These are phyloP conservation scores for Coccinonectria pachysandricola DNA, from an alignment of 2,329 filamentous ascomycete genomes.

Conservation along the genomic window DNA sequence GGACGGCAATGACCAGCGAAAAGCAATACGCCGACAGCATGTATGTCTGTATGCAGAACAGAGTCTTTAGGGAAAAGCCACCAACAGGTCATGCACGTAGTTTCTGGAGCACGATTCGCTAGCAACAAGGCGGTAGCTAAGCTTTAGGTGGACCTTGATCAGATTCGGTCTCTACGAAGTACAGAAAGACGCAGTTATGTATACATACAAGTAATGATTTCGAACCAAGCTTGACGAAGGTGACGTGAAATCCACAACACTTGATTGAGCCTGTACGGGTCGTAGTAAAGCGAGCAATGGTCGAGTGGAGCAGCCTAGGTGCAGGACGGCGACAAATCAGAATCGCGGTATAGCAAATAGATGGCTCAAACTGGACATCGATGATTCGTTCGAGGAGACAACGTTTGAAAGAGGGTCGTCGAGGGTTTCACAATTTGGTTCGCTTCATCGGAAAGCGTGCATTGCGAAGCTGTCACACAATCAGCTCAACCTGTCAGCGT, in stretches of 20 bases:
- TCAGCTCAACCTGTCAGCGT: conserved; percentile 22
- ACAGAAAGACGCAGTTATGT: too few relatives aligned
- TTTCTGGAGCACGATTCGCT: conserved; percentile 10
- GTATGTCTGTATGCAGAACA: conserved; percentile 10
- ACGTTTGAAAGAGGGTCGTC: too few relatives aligned
- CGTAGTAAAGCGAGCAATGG: too few relatives aligned
- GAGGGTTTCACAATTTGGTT: conserved; percentile 12
- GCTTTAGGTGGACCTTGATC: conserved; percentile 19
- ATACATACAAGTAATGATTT: too few relatives aligned
- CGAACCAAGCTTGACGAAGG: too few relatives aligned
- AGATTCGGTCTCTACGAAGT: conserved; percentile 16
- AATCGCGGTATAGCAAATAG: conserved; percentile 12
- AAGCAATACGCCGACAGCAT: too few relatives aligned
- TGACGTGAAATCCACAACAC: too few relatives aligned
- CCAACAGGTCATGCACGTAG: conserved; percentile 14
- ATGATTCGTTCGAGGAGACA: conserved; percentile 15
- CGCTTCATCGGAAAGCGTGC: conserved; percentile 13
- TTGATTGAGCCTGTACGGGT: too few relatives aligned
- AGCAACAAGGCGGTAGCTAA: conserved; percentile 16
- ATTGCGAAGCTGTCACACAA: conserved; percentile 10
- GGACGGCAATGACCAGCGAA: conserved; percentile 6
- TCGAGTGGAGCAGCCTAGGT: conserved; percentile 8
- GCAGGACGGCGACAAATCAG: conserved; percentile 14
- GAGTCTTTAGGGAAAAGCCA: conserved; percentile 16
- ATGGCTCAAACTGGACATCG: too few relatives aligned